Conservation (phyloP, 768 basidiomycete species). For the Cubamyces lactineus region DNA sequence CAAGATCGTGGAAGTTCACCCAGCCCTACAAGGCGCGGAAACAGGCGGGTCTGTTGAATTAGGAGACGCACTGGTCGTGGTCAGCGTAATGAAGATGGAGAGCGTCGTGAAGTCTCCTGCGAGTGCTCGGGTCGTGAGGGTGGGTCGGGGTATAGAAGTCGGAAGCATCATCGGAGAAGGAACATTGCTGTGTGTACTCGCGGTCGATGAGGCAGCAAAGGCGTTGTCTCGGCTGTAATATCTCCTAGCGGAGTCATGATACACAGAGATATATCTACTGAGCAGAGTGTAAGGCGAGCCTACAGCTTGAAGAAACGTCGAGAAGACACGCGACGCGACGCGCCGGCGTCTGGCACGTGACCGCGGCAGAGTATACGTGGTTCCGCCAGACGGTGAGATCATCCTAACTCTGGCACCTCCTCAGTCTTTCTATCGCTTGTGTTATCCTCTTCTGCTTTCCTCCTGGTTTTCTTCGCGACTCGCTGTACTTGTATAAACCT, state of each 20-base stretch:
- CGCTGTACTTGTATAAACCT: conserved; percentile 6
- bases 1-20: conserved; percentile 25
- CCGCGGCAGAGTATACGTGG: conserved; percentile 23
- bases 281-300: too few relatives aligned
- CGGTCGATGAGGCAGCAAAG: not conserved
- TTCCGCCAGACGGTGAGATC: conserved; percentile 16
- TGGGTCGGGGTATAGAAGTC: conserved; percentile 18
- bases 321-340: conserved; percentile 23
- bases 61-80: conserved; percentile 18
- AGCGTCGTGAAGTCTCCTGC: conserved; percentile 11
- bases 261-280: too few relatives aligned
- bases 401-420: not conserved
- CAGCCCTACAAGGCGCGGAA: conserved; percentile 1
- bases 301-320: conserved; percentile 3
- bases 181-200: conserved; percentile 15
- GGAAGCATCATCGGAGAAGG: conserved; percentile 21
- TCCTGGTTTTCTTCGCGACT: not conserved
- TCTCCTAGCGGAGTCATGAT: not conserved
- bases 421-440: not conserved
- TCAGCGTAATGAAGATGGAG: conserved; percentile 28
- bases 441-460: not conserved
- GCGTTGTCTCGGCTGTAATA: conserved; percentile 6
- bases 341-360: conserved; percentile 15
- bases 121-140: conserved; percentile 11
- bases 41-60: not conserved